These are phyloP conservation scores for Lophiostoma macrostomum DNA, from an alignment of 495 filamentous ascomycete species.

Conservation along the genomic window DNA sequence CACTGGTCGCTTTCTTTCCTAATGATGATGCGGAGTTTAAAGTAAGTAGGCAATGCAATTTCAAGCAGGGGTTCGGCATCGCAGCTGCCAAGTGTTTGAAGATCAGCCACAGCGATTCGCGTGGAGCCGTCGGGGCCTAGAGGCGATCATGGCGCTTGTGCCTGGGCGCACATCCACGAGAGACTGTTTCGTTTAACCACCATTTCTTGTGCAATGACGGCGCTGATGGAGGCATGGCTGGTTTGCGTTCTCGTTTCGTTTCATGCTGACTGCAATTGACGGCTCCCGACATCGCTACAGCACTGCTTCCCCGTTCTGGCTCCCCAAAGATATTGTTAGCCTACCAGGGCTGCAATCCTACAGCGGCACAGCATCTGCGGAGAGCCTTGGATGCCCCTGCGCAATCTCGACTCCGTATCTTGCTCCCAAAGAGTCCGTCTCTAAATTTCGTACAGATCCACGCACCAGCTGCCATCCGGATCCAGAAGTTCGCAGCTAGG, in stretches of 20 bases:
- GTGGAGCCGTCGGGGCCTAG: not conserved
- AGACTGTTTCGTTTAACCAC: slow-evolving; percentile 7
- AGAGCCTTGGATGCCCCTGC: slow-evolving; percentile 1
- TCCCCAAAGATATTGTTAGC: too few species aligned
- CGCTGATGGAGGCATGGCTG: not conserved
- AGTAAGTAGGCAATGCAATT: slow-evolving; percentile 1
- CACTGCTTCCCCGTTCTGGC: not conserved
- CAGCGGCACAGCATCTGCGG: not conserved
- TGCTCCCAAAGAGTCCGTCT: not conserved
- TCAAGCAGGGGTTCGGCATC: not conserved
- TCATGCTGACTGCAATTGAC: slow-evolving; percentile 1
- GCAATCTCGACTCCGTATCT: slow-evolving; percentile 6
- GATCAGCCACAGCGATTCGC: slow-evolving; percentile 28
- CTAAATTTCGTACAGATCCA: not conserved
- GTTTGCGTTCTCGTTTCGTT: slow-evolving; percentile 11
- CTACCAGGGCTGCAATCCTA: too few species aligned
- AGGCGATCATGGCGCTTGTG: not conserved
- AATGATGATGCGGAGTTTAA: too few species aligned
- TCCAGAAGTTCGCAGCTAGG: not conserved
- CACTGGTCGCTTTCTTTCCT: too few species aligned
- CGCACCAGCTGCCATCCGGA: not conserved
- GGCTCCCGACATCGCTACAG: not conserved
- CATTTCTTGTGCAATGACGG: not conserved
- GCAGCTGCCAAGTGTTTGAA: slow-evolving; percentile 21
- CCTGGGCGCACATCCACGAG: not conserved